Base-by-base conservation (phyloP, 805 yeast species). In the Sporopachydermia quercuum region DNA sequence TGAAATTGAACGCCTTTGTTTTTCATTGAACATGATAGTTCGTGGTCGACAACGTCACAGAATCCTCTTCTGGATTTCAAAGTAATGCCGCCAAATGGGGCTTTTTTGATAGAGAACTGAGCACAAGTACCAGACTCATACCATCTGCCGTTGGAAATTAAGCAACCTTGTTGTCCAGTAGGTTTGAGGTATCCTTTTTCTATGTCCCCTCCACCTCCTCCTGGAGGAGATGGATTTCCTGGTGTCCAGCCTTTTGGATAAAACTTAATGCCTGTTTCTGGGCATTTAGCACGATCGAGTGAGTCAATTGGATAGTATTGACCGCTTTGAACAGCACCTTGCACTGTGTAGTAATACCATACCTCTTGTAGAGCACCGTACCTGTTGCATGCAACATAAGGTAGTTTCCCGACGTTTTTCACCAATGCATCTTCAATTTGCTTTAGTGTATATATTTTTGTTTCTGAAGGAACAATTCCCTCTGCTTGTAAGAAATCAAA, bases 121-220 rank as follows among this genome's bases (percentile, higher is more conserved):
- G 96, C 97, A 57, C 96, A 89, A 0, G 91, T 74, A 1, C 96
- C 96, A 14, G 68, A 65, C 3, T 69, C 54, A 59, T 78, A 83
- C 91, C 94, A 87, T 47, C 74, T 70, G 3, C 98, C 98, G 51
- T 74, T 81, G 44, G 81, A 73, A 51, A 87, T 89, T 43, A 89
- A 61, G 58, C 95, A 84, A 5, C 94, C 95, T 3, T 57, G 46
- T 42, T 76, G 70, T 35, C 61, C 70, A 15, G 66, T 53, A 11
- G 74, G 58, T 40, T 61, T 66, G 37, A 82, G 51, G 49, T 56
- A 64, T 1, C 84, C 86, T 37, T 53, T 45, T 1, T 48, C 41
- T 15, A 52, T 49, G 23, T 54, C 50, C 14, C 65, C 69, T 16
- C 58, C 56, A 5, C 42, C 39, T 15, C 45, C 47, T 5, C 45